These are phyloP conservation scores for Pythium phragmiticola DNA, from an alignment of 352 stramenopile species.

Conservation along the genomic window DNA sequence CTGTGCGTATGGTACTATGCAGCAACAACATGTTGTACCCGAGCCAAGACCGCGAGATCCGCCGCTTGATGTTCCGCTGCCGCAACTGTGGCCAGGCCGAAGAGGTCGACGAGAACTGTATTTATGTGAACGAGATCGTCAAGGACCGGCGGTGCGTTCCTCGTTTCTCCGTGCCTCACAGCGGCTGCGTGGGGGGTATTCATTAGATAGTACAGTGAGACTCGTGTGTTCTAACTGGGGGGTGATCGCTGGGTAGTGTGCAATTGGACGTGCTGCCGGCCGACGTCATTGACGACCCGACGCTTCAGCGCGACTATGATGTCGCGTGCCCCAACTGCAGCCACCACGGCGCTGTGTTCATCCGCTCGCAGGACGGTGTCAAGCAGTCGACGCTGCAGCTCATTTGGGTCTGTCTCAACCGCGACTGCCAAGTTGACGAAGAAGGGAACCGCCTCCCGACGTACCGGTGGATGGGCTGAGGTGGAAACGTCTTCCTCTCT, in stretches of 20 bases:
- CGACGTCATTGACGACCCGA: conserved; percentile 88
- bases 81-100: conserved; percentile 86
- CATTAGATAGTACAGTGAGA: background rate
- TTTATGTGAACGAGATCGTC: conserved; percentile 90
- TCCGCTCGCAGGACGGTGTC: conserved; percentile 85
- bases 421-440: conserved; percentile 85
- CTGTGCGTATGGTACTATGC: background rate
- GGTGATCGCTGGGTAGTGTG: conserved; percentile 36
- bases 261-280: conserved; percentile 83
- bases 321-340: conserved; percentile 77
- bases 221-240: background rate
- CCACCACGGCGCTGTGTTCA: conserved; percentile 83
- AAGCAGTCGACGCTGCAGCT: conserved; percentile 86
- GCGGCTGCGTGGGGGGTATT: too few relatives aligned
- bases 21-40: conserved; percentile 93
- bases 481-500: background rate
- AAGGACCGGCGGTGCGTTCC: conserved; percentile 77
- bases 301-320: conserved; percentile 86
- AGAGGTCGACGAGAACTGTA: conserved; percentile 88
- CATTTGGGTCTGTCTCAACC: conserved; percentile 89
- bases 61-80: conserved; percentile 83
- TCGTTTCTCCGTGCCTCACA: too few relatives aligned
- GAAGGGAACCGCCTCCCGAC: conserved; percentile 79
- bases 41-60: conserved; percentile 85
- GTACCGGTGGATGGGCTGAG: conserved; percentile 85